Conservation (phyloP, 768 basidiomycete genomes). For the Mycena metata region DNA sequence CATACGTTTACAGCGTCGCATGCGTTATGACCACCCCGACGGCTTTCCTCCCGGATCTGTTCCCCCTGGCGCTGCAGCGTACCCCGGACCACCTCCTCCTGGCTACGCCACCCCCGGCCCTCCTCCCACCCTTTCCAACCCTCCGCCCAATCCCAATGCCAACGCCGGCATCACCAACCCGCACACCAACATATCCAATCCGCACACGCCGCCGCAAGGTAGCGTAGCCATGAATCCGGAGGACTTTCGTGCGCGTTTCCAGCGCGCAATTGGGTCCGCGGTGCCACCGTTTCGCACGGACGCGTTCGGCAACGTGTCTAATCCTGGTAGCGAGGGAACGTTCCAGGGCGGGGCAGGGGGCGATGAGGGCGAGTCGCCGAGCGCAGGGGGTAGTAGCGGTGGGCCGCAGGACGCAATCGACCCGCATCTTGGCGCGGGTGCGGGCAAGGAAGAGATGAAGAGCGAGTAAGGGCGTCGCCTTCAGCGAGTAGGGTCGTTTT, state of each 20-base stretch:
- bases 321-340: background rate
- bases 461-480: background rate
- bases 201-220: no score
- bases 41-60: conserved; percentile 28
- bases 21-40: conserved; percentile 35
- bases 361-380: background rate
- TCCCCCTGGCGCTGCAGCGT: conserved; percentile 7
- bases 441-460: conserved; percentile 11
- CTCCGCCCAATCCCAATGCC: background rate
- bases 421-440: conserved; percentile 32
- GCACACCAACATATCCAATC: background rate
- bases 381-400: background rate
- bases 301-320: background rate
- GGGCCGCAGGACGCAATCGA: conserved; percentile 25
- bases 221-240: background rate
- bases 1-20: conserved; percentile 24
- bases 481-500: no score
- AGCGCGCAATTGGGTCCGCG: conserved; percentile 29
- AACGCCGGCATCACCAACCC: background rate
- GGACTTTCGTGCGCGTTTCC: conserved; percentile 37
- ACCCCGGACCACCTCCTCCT: conserved; percentile 9
- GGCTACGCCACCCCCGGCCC: conserved; percentile 5
- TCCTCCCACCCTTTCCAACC: conserved; percentile 1
- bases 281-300: conserved; percentile 30
- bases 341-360: background rate